These are phyloP conservation scores for Brassica nigra DNA, from an alignment of 345 rosid genomes.

Conservation along the genomic window DNA sequence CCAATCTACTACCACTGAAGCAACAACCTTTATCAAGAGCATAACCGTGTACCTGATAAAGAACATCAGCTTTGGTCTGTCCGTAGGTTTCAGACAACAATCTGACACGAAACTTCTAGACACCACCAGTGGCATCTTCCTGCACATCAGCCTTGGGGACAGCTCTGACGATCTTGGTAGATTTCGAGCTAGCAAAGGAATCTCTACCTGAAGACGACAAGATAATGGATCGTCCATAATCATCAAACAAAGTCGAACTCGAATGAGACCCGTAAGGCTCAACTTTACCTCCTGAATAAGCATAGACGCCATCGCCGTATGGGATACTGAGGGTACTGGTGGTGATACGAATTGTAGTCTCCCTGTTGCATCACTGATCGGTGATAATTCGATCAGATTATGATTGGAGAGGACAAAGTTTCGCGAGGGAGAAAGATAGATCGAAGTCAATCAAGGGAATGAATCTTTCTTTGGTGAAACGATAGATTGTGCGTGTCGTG, in stretches of 20 bases:
- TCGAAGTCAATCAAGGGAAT: conserved; percentile 32
- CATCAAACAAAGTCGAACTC: conserved; percentile 72
- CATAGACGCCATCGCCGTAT: conserved; percentile 85
- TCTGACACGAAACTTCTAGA: conserved; percentile 91
- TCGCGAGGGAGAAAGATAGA: conserved; percentile 9
- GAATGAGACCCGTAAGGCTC: conserved; percentile 96
- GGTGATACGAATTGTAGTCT: conserved; percentile 67
- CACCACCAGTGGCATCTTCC: conserved; percentile 79
- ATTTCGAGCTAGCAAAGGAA: conserved; percentile 43
- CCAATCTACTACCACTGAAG: conserved; percentile 65
- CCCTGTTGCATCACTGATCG: conserved; percentile 66
- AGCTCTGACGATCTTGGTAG: conserved; percentile 83
- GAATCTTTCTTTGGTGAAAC: conserved; percentile 22
- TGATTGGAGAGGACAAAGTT: conserved; percentile 23
- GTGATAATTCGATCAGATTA: conserved; percentile 8
- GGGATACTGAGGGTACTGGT: conserved; percentile 53
- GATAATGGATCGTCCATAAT: conserved; percentile 84
- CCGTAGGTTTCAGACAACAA: conserved; percentile 81
- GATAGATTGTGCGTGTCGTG: conserved; percentile 2
- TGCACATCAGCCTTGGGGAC: conserved; percentile 84
- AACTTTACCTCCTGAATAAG: conserved; percentile 77
- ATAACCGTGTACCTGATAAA: conserved; percentile 67
- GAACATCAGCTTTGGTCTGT: conserved; percentile 84
- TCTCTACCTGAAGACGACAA: conserved; percentile 62
- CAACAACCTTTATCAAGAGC: background rate